Percentiles rank a stretch among this genome's conserved stretches.
These are phyloP conservation scores for Ceratocystiopsis sp. DNA, from an alignment of 2,329 filamentous ascomycete species.

Conservation along the genomic window DNA sequence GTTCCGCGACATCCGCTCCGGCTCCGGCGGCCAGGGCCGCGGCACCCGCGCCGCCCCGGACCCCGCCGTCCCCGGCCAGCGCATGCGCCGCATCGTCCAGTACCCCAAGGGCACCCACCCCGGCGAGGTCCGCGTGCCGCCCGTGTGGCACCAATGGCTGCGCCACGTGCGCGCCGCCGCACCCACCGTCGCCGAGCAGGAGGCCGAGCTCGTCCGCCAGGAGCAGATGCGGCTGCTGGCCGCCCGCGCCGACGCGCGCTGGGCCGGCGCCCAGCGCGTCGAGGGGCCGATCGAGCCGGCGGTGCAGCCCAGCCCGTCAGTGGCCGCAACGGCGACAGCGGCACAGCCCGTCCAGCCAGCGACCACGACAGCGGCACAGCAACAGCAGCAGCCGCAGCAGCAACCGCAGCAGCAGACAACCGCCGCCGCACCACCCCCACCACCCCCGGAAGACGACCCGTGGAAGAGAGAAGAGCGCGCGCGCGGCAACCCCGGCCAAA, in stretches of 20 bases:
- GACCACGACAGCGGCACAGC: not conserved
- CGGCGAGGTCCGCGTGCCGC: slow-evolving; percentile 38
- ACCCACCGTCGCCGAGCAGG: slow-evolving; percentile 40
- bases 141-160: slow-evolving; percentile 54
- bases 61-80: slow-evolving; percentile 12
- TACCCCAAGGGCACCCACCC: slow-evolving; percentile 37
- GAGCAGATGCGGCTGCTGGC: slow-evolving; percentile 37
- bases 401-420: slow-evolving; percentile 1
- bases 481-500: slow-evolving; percentile 38
- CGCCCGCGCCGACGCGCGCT: slow-evolving; percentile 44
- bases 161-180: slow-evolving; percentile 38
- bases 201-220: slow-evolving; percentile 33
- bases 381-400: not conserved
- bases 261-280: slow-evolving; percentile 34
- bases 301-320: not conserved
- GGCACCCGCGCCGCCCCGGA: slow-evolving; percentile 9
- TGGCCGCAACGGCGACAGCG: not conserved
- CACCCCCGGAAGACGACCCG: slow-evolving; percentile 24
- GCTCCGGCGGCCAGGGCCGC: slow-evolving; percentile 7
- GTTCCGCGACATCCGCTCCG: slow-evolving; percentile 35
- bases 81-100: slow-evolving; percentile 45
- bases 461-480: slow-evolving; percentile 31
- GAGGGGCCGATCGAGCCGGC: slow-evolving; percentile 2
- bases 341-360: not conserved
- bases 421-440: not conserved